Evolutionary conservation across 257 asterid species (phyloP).

Genomic region (Linderniella brevidens): DNA sequence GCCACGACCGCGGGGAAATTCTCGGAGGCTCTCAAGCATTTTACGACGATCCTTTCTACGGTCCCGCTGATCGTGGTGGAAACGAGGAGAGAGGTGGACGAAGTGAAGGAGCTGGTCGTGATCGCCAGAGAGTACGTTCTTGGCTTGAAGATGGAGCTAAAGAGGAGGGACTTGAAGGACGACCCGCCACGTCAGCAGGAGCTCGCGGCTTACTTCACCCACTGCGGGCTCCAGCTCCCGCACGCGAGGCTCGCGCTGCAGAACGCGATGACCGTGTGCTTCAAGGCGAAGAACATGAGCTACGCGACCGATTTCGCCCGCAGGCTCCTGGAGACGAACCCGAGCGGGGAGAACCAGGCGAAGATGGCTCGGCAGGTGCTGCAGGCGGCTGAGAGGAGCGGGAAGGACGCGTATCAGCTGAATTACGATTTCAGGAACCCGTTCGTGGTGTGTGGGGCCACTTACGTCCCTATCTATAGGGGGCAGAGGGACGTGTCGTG

Average conservation of each 20-base stretch:
- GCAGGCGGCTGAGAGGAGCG: constrained; percentile 4
- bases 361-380: constrained; percentile 3
- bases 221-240: constrained; percentile 5
- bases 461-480: constrained; percentile 1
- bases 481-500: constrained; percentile 4
- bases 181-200: constrained; percentile 3
- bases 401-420: neutral
- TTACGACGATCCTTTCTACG: neutral
- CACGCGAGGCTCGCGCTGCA: constrained; percentile 3
- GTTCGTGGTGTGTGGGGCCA: constrained; percentile 4
- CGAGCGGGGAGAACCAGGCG: constrained; percentile 3
- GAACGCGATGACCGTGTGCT: constrained; percentile 6
- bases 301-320: constrained; percentile 1
- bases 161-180: constrained; percentile 4
- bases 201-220: constrained; percentile 7
- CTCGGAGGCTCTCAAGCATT: constrained; percentile 2
- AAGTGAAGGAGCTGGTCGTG: constrained; percentile 5
- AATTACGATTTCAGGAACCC: constrained; percentile 5
- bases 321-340: constrained; percentile 4
- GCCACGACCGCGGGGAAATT: constrained; percentile 4
- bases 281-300: constrained; percentile 6
- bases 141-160: constrained; percentile 4
- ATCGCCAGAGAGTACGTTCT: constrained; percentile 3
- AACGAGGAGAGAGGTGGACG: constrained; percentile 1
- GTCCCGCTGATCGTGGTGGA: constrained; percentile 5